These are phyloP conservation scores for Fraxinus angustifolia DNA, from an alignment of 305 asterid species.

Conservation along the genomic window DNA sequence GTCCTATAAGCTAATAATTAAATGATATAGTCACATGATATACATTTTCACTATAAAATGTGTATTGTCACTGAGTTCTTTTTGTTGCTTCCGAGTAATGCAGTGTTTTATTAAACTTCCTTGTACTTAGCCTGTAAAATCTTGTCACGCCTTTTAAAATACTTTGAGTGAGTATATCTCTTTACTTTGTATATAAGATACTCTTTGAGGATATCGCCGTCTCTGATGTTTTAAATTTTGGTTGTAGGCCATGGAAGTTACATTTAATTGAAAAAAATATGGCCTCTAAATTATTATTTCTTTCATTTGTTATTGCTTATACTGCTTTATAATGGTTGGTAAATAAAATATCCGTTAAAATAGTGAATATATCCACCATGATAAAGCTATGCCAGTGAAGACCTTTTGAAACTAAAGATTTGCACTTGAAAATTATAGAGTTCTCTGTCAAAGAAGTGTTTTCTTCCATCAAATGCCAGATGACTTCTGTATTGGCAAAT, in stretches of 20 bases:
- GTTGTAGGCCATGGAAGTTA: background rate
- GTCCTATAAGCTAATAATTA: background rate
- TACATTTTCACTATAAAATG: background rate
- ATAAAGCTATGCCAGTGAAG: background rate
- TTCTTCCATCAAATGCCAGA: background rate
- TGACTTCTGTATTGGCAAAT: background rate
- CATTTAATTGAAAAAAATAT: background rate
- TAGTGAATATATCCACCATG: background rate
- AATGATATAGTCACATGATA: background rate
- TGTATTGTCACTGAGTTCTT: background rate
- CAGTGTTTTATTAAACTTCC: background rate
- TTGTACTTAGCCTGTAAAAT: background rate
- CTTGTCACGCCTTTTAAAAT: background rate
- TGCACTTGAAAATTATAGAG: background rate
- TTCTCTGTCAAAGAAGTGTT: background rate
- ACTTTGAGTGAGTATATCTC: background rate
- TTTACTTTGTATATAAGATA: background rate
- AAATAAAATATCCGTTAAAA: background rate
- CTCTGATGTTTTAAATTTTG: background rate
- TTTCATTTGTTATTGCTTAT: background rate
- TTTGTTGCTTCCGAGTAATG: background rate
- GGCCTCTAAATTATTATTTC: background rate
- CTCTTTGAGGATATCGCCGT: background rate
- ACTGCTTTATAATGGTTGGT: background rate
- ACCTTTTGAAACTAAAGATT: background rate